phyloP scores from a whole-genome alignment of 169 alveolate genomes.

The Plasmodium malariae region DNA sequence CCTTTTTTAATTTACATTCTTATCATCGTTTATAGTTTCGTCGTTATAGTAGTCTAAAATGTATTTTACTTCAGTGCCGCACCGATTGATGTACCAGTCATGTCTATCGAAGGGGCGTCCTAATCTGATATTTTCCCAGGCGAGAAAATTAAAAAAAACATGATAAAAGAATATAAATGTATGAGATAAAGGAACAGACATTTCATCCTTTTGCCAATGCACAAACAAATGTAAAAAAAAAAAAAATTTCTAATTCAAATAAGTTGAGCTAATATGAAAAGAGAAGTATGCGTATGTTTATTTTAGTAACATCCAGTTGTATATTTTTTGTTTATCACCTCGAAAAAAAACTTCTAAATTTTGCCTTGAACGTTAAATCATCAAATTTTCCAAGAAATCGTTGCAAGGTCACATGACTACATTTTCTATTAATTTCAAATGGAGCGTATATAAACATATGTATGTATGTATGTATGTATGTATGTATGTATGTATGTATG shows the following conservation, averaged over 20 bases:
- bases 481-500: too few species aligned
- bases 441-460: background rate
- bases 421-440: conserved; percentile 60
- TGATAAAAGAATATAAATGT: too few species aligned
- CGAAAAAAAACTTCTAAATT: conserved; percentile 74
- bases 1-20: conserved; percentile 45
- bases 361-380: conserved; percentile 83
- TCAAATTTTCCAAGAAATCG: conserved; percentile 88
- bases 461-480: background rate
- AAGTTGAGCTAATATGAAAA: too few species aligned
- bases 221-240: too few species aligned
- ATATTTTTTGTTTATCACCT: conserved; percentile 6
- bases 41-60: conserved; percentile 90
- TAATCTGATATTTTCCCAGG: conserved; percentile 78
- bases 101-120: conserved; percentile 90
- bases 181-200: too few species aligned
- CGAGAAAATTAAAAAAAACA: too few species aligned
- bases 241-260: too few species aligned
- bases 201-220: too few species aligned
- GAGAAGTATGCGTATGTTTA: background rate
- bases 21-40: conserved; percentile 81
- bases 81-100: conserved; percentile 89
- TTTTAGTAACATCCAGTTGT: background rate
- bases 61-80: conserved; percentile 88
- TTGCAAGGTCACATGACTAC: conserved; percentile 82